Conservation (phyloP, 768 basidiomycete species). For the Multifurca ochricompacta region DNA sequence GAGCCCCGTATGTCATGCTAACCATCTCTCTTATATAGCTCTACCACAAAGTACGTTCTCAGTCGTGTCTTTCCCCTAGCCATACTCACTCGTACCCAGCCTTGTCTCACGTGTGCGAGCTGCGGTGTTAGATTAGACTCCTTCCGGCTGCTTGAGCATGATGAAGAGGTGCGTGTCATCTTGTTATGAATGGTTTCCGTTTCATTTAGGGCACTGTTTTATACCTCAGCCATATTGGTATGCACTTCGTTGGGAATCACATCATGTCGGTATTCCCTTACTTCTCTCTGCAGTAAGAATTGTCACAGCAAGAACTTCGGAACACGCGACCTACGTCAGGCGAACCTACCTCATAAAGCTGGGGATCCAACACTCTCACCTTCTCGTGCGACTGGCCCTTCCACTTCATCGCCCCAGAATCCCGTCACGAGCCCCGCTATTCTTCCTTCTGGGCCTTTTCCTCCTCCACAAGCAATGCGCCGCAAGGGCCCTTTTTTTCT, state of each 20-base stretch:
- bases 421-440: constrained; percentile 30
- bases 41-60: constrained; percentile 60
- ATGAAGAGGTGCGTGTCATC: constrained; percentile 50
- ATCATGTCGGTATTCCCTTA: constrained; percentile 5
- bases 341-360: constrained; percentile 51
- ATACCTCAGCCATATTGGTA: constrained; percentile 39
- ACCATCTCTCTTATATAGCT: constrained; percentile 37
- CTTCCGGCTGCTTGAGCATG: constrained; percentile 68
- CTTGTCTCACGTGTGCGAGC: constrained; percentile 67
- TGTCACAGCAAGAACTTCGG: constrained; percentile 80
- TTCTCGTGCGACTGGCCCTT: constrained; percentile 3
- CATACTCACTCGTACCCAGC: constrained; percentile 35
- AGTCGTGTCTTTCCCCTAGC: background rate
- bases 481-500: constrained; percentile 11
- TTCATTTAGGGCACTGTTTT: background rate
- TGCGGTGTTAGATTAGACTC: constrained; percentile 80
- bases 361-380: constrained; percentile 29
- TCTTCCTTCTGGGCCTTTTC: constrained; percentile 17
- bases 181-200: constrained; percentile 1
- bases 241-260: constrained; percentile 1
- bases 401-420: constrained; percentile 22
- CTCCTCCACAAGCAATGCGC: constrained; percentile 25
- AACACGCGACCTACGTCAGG: constrained; percentile 62
- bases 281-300: constrained; percentile 48
- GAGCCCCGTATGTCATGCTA: background rate